Evolutionary conservation across 108 stramenopile genomes (phyloP).

Genomic region (Nitzschia palea): DNA sequence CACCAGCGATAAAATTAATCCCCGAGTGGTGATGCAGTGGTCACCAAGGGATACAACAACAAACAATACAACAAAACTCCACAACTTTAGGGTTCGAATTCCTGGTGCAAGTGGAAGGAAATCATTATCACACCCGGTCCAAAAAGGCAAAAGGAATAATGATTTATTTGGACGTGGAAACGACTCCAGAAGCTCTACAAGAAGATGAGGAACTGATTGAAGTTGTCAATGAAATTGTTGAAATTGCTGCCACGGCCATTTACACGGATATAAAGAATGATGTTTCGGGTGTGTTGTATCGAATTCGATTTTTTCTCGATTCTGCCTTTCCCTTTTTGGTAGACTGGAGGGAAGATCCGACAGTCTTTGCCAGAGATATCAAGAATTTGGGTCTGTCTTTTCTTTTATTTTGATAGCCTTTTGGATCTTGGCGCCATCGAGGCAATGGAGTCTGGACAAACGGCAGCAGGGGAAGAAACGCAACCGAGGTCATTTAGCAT

Average conservation of each 20-base stretch:
- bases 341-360: constrained; percentile 28
- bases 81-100: too few species aligned
- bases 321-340: constrained; percentile 35
- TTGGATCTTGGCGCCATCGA: constrained; percentile 32
- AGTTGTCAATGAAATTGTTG: constrained; percentile 39
- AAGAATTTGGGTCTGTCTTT: constrained; percentile 15
- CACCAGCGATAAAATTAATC: too few species aligned
- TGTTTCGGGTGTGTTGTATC: constrained; percentile 15
- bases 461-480: background rate
- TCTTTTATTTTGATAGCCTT: constrained; percentile 30
- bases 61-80: too few species aligned
- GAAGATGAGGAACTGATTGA: constrained; percentile 50
- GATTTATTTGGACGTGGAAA: constrained; percentile 34
- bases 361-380: constrained; percentile 29
- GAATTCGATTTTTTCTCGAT: constrained; percentile 13
- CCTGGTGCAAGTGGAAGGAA: too few species aligned
- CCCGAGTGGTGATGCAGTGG: too few species aligned
- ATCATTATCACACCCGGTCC: too few species aligned
- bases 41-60: too few species aligned
- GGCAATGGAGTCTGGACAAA: background rate
- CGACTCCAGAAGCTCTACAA: constrained; percentile 37
- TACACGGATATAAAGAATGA: constrained; percentile 37
- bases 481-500: background rate
- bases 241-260: constrained; percentile 35
- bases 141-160: constrained; percentile 5